These are phyloP conservation scores for Scedosporium boydii DNA, from an alignment of 2,329 filamentous ascomycete species.

Conservation along the genomic window DNA sequence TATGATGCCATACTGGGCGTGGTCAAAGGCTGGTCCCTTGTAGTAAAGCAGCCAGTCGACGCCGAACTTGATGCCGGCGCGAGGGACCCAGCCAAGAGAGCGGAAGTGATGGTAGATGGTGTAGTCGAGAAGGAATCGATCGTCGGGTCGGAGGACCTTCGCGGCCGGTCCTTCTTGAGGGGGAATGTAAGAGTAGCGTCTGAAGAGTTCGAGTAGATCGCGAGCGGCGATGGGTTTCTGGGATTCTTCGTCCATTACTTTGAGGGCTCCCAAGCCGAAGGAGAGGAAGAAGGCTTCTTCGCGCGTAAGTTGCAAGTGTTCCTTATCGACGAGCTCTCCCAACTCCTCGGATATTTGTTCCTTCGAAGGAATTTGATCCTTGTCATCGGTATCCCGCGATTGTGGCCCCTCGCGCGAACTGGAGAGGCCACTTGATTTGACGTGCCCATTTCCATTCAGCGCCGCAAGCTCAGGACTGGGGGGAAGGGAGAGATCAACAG, in stretches of 20 bases:
- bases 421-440: not conserved
- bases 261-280: slow-evolving; percentile 69
- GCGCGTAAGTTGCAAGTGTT: slow-evolving; percentile 83
- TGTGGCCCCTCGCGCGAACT: not conserved
- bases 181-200: slow-evolving; percentile 61
- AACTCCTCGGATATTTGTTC: slow-evolving; percentile 10
- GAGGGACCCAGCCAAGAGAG: slow-evolving; percentile 87
- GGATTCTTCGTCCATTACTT: slow-evolving; percentile 44
- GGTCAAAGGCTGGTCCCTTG: slow-evolving; percentile 84
- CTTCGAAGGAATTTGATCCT: slow-evolving; percentile 9
- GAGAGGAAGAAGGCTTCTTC: slow-evolving; percentile 89
- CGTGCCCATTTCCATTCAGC: slow-evolving; percentile 12
- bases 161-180: slow-evolving; percentile 30
- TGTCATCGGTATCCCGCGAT: not conserved
- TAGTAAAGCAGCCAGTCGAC: slow-evolving; percentile 93
- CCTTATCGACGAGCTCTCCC: slow-evolving; percentile 23
- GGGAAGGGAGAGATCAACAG: slow-evolving; percentile 43
- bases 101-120: slow-evolving; percentile 93
- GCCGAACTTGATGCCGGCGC: slow-evolving; percentile 88
- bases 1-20: slow-evolving; percentile 85
- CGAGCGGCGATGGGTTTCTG: slow-evolving; percentile 36
- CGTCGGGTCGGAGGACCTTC: slow-evolving; percentile 55
- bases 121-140: slow-evolving; percentile 79
- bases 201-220: slow-evolving; percentile 57
- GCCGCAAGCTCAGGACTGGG: slow-evolving; percentile 32